Conservation (phyloP, 1,284 basidiomycete genomes). For the Gyrodon tennesseensis region DNA sequence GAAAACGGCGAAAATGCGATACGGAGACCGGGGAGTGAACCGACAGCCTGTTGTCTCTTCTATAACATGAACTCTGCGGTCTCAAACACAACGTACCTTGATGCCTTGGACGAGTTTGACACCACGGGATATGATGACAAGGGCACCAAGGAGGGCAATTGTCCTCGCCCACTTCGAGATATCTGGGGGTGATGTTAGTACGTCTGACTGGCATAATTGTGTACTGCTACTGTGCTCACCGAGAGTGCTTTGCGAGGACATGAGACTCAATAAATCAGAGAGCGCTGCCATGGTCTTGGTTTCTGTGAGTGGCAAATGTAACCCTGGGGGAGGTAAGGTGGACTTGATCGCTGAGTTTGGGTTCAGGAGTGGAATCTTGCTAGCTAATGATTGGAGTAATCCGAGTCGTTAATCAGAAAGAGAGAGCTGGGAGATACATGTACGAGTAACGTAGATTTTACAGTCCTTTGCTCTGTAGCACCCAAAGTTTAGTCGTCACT, state of each 20-base stretch:
- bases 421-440: too few relatives aligned
- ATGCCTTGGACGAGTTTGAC: constrained; percentile 6
- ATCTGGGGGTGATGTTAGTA: not conserved
- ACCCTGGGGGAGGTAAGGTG: not conserved
- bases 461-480: too few relatives aligned
- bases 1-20: not conserved
- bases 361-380: too few relatives aligned
- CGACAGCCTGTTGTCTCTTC: not conserved
- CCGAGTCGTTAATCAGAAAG: too few relatives aligned
- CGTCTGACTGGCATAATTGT: not conserved
- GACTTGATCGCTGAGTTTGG: not conserved
- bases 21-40: constrained; percentile 7
- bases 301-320: not conserved
- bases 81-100: not conserved
- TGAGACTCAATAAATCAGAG: not conserved
- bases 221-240: not conserved
- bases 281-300: not conserved
- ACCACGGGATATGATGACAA: constrained; percentile 1
- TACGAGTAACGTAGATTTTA: too few relatives aligned
- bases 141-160: not conserved
- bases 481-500: too few relatives aligned
- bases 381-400: too few relatives aligned
- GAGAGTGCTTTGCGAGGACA: not conserved
- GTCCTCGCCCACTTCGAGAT: not conserved
- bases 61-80: not conserved